Evolutionary conservation across 148 eudicot genomes (phyloP), one percentile per base, ranked within the genome.

Genomic region (Talinum fruticosum): DNA sequence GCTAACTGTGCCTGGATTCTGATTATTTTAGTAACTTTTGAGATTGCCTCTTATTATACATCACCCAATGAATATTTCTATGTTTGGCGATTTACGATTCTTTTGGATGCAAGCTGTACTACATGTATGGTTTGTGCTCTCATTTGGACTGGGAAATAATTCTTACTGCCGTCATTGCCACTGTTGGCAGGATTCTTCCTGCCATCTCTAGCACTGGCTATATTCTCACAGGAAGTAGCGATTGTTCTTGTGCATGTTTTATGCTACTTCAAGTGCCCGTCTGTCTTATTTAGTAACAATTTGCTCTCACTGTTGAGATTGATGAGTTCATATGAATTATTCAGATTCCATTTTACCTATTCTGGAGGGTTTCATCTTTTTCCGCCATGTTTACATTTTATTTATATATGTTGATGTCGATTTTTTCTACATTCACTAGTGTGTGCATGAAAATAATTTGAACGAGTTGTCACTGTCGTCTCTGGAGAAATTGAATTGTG

Each of bases 1-100:
- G 61, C 77, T 54, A 30, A 74, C 78, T 62, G 65, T 77, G 28
- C 53, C 51, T 71, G 67, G 45, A 49, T 57, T 45, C 32, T 74
- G 64, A 66, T 69, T 21, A 49, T 65, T 44, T 71, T 38, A 23
- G 24, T 28, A 41, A 30, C 29, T 66, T 49, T 47, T 32, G 16
- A 12, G 30, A 15, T 14, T 69, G 16, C 34, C 30, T 49, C 37
- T 24, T 53, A 51, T 36, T 21, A 45, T 45, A 36, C 71, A 29
- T 79, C 29, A 16, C 33, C 33, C 36, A 70, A 8, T 49, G 33
- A 38, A 14, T 34, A 26, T 34, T 45, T 64, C 70, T 45, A 6
- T 7, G 18, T 21, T 6, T 28, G 6, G 64, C 28, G 30, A 26
- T 15, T 30, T 14, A 77, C 16, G 51, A n/a, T 35, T 69, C 33